Percentiles rank a stretch among this genome's conserved stretches.
Evolutionary conservation across 805 yeast genomes (phyloP).

Genomic region (Pichia deserticola): DNA sequence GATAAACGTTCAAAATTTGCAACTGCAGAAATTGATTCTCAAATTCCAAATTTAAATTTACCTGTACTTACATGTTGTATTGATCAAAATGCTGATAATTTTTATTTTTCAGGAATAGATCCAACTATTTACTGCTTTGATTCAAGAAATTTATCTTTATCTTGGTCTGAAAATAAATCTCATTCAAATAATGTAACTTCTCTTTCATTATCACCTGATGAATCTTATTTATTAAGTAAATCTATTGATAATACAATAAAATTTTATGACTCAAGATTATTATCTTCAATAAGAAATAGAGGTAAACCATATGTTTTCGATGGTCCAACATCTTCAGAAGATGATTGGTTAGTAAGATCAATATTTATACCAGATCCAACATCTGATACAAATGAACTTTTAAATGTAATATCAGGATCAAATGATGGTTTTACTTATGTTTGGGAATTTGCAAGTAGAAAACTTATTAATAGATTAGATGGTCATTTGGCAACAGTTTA

Average conservation of each 20-base stretch:
- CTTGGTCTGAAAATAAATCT: constrained; percentile 36
- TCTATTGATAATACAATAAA: constrained; percentile 52
- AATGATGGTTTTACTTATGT: constrained; percentile 49
- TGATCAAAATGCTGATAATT: constrained; percentile 31
- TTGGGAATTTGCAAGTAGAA: constrained; percentile 54
- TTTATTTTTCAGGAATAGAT: constrained; percentile 64
- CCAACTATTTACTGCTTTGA: constrained; percentile 58
- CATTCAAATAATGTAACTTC: constrained; percentile 53
- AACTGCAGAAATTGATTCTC: constrained; percentile 25
- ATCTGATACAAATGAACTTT: constrained; percentile 23
- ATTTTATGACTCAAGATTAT: constrained; percentile 46
- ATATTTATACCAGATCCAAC: constrained; percentile 35
- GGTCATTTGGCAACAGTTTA: constrained; percentile 61
- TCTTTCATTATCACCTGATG: constrained; percentile 35
- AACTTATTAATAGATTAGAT: constrained; percentile 37
- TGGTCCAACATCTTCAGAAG: constrained; percentile 51
- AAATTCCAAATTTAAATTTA: constrained; percentile 22
- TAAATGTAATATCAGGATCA: constrained; percentile 47
- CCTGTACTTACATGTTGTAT: constrained; percentile 51
- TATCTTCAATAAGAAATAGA: constrained; percentile 22
- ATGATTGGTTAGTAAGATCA: constrained; percentile 44
- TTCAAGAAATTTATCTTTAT: constrained; percentile 33
- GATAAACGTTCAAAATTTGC: constrained; percentile 50
- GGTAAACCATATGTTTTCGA: constrained; percentile 42
- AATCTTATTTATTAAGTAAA: constrained; percentile 39